A percentile compares a stretch with the other conserved stretches of the same genome.
Conservation (phyloP, 768 basidiomycete genomes). For the Amanita pseudoporphyria region DNA sequence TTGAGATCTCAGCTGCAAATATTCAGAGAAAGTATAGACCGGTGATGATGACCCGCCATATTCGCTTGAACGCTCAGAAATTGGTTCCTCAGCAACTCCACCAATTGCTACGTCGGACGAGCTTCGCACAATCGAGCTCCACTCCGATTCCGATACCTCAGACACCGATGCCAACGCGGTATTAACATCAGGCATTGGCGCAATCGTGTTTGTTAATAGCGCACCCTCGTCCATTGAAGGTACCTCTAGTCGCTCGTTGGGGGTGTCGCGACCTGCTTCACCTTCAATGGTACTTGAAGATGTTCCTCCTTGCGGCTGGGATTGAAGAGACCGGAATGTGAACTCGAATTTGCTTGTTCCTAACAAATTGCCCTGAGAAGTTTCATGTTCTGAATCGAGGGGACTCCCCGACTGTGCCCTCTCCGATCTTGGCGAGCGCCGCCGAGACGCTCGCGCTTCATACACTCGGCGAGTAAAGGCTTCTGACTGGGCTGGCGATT, state of each 20-base stretch:
- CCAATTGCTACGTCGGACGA: not conserved
- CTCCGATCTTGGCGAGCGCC: constrained; percentile 14
- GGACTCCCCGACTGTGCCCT: not conserved
- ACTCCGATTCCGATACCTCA: not conserved
- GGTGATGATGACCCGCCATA: constrained; percentile 7
- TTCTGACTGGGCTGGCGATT: constrained; percentile 13
- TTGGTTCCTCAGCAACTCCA: not conserved
- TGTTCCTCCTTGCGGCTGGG: not conserved
- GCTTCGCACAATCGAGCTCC: not conserved
- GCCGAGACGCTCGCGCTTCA: constrained; percentile 17
- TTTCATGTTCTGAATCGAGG: not conserved
- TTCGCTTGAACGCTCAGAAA: not conserved
- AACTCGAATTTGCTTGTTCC: constrained; percentile 1
- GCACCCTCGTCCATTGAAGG: not conserved
- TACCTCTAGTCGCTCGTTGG: not conserved
- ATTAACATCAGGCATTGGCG: not conserved
- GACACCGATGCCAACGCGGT: not conserved
- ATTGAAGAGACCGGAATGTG: not conserved
- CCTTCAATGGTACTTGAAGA: not conserved
- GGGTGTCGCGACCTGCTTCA: not conserved
- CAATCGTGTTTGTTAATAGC: not conserved
- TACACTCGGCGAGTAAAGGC: constrained; percentile 24
- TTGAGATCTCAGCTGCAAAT: constrained; percentile 18
- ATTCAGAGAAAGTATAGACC: constrained; percentile 13
- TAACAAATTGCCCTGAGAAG: not conserved